Evolutionary conservation across 78 protist species (phyloP).

Genomic region (Dictyostelium purpureum): DNA sequence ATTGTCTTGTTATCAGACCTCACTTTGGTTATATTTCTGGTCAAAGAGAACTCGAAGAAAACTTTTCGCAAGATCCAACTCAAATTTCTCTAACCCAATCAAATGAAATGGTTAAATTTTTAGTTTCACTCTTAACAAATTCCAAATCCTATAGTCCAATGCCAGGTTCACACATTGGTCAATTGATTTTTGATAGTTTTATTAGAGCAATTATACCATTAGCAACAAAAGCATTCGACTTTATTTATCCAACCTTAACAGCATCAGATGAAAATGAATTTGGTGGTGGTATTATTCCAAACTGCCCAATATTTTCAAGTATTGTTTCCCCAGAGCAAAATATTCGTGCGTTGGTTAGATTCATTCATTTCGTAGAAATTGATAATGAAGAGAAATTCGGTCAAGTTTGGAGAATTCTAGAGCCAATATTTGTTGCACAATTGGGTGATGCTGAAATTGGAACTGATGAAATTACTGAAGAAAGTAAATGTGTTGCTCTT

Average conservation of each 20-base stretch:
- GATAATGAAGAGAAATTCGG: conserved; percentile 2
- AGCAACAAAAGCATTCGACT: conserved; percentile 38
- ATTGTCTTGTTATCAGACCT: conserved; percentile 67
- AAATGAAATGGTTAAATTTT: conserved; percentile 67
- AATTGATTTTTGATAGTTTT: conserved; percentile 58
- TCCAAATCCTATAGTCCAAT: conserved; percentile 1
- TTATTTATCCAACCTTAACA: conserved; percentile 51
- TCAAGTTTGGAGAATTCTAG: conserved; percentile 56
- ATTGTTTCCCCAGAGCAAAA: conserved; percentile 59
- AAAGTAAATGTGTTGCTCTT: conserved; percentile 39
- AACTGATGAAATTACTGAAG: conserved; percentile 63
- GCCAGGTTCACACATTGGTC: conserved; percentile 62
- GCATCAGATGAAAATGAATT: conserved; percentile 26
- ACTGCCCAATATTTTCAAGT: conserved; percentile 42
- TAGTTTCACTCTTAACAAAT: conserved; percentile 26
- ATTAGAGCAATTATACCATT: conserved; percentile 50
- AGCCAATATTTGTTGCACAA: conserved; percentile 58
- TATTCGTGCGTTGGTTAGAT: conserved; percentile 18
- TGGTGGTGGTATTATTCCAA: conserved; percentile 78
- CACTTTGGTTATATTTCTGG: conserved; percentile 71
- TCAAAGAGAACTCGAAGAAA: conserved; percentile 72
- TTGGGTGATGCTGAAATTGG: conserved; percentile 73
- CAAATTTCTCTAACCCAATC: conserved; percentile 67
- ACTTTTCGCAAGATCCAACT: conserved; percentile 75
- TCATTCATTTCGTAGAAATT: conserved; percentile 42